Percentiles rank a stretch among this genome's conserved stretches.
These are phyloP conservation scores for Spiromyces aspiralis DNA, from an alignment of 371 early-diverging fungal genomes.

Conservation along the genomic window DNA sequence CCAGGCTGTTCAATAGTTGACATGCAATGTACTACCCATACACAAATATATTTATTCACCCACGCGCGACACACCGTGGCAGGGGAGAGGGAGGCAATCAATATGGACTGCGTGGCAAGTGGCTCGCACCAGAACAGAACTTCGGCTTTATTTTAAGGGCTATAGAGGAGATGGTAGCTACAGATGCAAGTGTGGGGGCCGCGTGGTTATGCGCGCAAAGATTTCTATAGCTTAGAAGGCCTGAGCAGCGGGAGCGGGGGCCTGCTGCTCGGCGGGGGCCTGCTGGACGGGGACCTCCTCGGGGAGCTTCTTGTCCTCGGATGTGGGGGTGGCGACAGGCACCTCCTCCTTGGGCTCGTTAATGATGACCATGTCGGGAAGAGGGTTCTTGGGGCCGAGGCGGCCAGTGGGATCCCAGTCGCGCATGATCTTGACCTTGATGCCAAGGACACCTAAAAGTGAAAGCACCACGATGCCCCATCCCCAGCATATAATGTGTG, in stretches of 20 bases:
- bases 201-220: too few relatives aligned
- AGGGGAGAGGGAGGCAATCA: too few relatives aligned
- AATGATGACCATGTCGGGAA: constrained; percentile 97
- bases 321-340: constrained; percentile 50
- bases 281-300: constrained; percentile 5
- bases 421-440: constrained; percentile 99
- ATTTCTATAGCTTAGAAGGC: background rate
- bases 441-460: constrained; percentile 99
- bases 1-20: constrained; percentile 71
- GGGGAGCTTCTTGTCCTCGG: constrained; percentile 39
- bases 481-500: too few relatives aligned
- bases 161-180: background rate
- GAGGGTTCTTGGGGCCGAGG: constrained; percentile 88
- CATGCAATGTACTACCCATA: background rate
- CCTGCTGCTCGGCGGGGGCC: background rate
- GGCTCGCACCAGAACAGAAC: background rate
- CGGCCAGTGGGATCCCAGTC: constrained; percentile 95
- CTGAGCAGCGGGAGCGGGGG: background rate
- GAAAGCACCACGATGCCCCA: too few relatives aligned
- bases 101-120: too few relatives aligned
- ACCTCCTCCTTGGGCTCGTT: constrained; percentile 78
- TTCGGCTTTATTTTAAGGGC: background rate
- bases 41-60: background rate
- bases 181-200: background rate
- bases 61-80: background rate